Base-by-base conservation (phyloP, 2,329 filamentous ascomycete genomes). In the Paraphoma sp. region DNA sequence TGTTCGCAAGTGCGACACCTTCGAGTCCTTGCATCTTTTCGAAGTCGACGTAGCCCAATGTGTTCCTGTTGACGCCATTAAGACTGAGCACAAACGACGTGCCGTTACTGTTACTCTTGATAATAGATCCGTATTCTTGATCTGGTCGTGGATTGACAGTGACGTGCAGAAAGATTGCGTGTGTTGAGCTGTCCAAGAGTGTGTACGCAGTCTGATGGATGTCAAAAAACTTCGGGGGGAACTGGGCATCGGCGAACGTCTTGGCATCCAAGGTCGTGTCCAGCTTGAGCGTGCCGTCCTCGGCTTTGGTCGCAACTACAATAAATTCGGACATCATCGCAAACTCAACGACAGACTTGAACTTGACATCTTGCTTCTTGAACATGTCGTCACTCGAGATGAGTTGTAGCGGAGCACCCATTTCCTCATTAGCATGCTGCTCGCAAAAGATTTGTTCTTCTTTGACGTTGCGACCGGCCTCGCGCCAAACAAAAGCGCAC, bases 21-120 rank as follows among this genome's bases (percentile, higher is more conserved):
- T 99, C 94, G 12, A 99, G 82, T 2, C 93, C 93, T 46, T 91
- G 86, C 82, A 97, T 92, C 80, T 96, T 97, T 75, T 99, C 95
- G 76, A 96, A 99, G 73, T 99, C 95, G 44, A 97, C 94, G 70
- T 89, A 97, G 43, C 89, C 93, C 1, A 75, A 67, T 11, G 84
- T 80, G 71, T 97, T 88, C 65, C 92, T 86, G 76, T 98, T 97
- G 71, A 98, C 92, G 17, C 86, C 87, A 47, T 86, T 82, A 23
- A 95, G 83, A 76, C 91, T 96, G 62, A 96, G 81, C 11, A 97
- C 91, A 70, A 97, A 99, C 1, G 91, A 95, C 0, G 95, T 99
- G 51, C 95, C 95, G 72, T 99, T 98, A 68, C 93, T 97, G 80
- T 99, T 99, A 72, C 93, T 97, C 85, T 98, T 99, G 78, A 99